Conservation (phyloP, 73 alveolate genomes). For the Paramecium sonneborni region DNA sequence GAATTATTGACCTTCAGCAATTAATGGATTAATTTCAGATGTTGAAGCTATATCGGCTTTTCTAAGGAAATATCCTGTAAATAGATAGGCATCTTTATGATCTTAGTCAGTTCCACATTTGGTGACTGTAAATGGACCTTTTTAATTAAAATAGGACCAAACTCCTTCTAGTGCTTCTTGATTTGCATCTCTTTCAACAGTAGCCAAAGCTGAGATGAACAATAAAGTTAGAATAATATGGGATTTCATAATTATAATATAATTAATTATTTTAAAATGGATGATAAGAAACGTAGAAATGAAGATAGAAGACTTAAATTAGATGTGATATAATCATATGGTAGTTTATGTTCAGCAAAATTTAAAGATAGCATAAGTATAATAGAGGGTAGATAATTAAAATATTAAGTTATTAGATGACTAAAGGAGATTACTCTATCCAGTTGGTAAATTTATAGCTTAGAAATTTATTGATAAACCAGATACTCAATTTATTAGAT, state of each 20-base stretch:
- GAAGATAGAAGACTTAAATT: constrained; percentile 64
- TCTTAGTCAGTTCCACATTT: constrained; percentile 16
- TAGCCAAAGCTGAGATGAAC: neutral
- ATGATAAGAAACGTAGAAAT: constrained; percentile 45
- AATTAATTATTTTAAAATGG: constrained; percentile 39
- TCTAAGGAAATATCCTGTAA: neutral
- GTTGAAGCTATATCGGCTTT: neutral
- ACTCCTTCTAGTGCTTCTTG: constrained; percentile 33
- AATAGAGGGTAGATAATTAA: neutral
- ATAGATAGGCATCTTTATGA: constrained; percentile 19
- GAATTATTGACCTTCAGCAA: neutral
- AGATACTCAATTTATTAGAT: constrained; percentile 54
- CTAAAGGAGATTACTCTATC: constrained; percentile 53
- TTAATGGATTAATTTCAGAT: neutral
- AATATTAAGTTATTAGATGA: constrained; percentile 9
- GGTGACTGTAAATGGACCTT: constrained; percentile 1
- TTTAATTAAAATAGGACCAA: neutral
- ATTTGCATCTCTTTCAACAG: neutral
- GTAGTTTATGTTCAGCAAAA: constrained; percentile 57
- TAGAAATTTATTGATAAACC: constrained; percentile 53
- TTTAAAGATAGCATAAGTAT: constrained; percentile 39
- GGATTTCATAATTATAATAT: neutral
- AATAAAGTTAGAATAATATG: neutral
- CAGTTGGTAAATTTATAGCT: constrained; percentile 68
- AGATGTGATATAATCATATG: constrained; percentile 54